phyloP scores from a whole-genome alignment of 139 green algal species.

The Zygnema cylindricum region DNA sequence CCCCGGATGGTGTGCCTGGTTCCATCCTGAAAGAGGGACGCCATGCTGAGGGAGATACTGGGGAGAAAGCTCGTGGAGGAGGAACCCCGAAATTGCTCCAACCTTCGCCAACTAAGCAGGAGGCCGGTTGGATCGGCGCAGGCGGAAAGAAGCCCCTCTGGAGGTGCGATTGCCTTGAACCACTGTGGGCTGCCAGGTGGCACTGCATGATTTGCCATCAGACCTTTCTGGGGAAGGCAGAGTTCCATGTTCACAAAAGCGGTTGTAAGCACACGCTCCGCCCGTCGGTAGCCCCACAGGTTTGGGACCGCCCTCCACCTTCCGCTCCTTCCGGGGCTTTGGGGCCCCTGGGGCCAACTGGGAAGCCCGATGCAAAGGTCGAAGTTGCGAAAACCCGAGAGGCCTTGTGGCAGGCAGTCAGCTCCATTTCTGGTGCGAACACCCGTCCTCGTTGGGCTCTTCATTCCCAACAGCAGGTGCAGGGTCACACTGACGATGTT shows the following conservation, averaged over 20 bases:
- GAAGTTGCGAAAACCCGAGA: neutral
- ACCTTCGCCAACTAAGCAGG: neutral
- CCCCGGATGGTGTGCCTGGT: no score
- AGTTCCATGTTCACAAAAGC: conserved; percentile 35
- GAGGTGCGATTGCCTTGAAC: conserved; percentile 35
- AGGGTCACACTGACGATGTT: no score
- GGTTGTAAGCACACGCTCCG: neutral
- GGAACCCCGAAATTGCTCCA: no score
- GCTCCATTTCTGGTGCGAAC: neutral
- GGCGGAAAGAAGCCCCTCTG: conserved; percentile 8
- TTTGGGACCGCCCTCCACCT: no score
- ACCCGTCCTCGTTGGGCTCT: neutral
- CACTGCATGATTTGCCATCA: conserved; percentile 43
- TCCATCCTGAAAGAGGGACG: no score
- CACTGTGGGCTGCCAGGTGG: conserved; percentile 25
- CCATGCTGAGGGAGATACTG: no score
- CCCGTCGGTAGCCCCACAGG: neutral
- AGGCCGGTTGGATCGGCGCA: neutral
- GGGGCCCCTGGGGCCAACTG: no score
- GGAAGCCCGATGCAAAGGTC: neutral
- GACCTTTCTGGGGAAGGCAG: conserved; percentile 12
- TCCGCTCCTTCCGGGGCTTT: no score
- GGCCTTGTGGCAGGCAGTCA: neutral
- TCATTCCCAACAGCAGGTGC: no score
- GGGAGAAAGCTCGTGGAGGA: neutral